Evolutionary conservation across 1,284 basidiomycete species (phyloP), one percentile per base, ranked within the genome.

Genomic region (Ustilago hordei): DNA sequence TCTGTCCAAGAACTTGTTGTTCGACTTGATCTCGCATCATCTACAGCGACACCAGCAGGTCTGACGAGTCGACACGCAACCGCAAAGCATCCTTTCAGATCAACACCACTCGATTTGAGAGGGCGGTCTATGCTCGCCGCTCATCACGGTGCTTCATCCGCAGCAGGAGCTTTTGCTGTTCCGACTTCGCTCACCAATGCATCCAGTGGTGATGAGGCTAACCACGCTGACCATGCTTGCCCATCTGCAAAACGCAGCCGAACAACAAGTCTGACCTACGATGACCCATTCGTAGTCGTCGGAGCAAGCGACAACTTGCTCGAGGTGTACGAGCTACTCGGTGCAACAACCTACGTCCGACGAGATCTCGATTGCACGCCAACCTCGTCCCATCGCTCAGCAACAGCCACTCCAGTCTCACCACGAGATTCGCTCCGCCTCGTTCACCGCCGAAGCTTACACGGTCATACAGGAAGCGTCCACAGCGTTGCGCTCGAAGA

Each of bases 391-490:
- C 13, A 58, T 11, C 61, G 68, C 39, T 64, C 68, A 23, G 68
- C 68, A 19, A 76, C 68, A 9, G 65, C 68, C 23, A 70, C 68
- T n/a, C 60, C 64, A n/a, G 8, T 23, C 32, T 60, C 67, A 12
- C 55, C 45, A 4, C 47, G 54, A 17, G 53, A 52, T 4, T 52
- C 53, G 1, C 60, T 84, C 9, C 63, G 69, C 15, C 60, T 86
- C 15, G 55, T 62, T 12, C 82, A 84, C 59, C 72, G 78, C 15
- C 65, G 77, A 6, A 79, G 80, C 3, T 64, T 86, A 3, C 80
- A 85, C 52, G 86, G 86, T 11, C 86, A 86, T 36, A 85, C 84
- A 9, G 80, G 82, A 2, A 63, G 82, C 39, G 82, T 86, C 0
- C 66, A 65, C n/a, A 70, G 74, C 47, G 81, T 86, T 4, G 78